Evolutionary conservation across 805 yeast species (phyloP), one percentile per base, ranked within the genome.

Genomic region (Starmerella riodocensis): DNA sequence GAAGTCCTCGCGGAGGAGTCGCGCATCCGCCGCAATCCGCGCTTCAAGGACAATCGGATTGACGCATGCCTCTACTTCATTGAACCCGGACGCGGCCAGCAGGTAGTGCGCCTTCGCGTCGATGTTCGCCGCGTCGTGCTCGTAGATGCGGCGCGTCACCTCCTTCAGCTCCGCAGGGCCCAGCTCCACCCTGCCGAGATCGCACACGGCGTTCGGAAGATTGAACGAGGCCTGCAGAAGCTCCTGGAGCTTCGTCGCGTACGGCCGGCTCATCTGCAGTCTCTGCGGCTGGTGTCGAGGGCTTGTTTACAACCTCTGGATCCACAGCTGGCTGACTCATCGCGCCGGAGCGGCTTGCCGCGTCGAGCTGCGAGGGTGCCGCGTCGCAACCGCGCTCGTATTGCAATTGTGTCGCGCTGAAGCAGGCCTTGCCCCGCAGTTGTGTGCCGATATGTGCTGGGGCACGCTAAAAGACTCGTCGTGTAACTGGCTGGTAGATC

Each of bases 11-110:
- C 73, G 5, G 88, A 81, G 54, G 93, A 81, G 57, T 69, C 78
- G 12, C 69, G 83, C 43, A 78, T 82, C 48, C 67, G 73, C 46
- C 71, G 93, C 59, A 74, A 78, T 58, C 77, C 84, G 14, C 65
- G 76, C 38, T 75, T 74, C 52, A 67, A 66, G 35, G 93, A 81
- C 59, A 72, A 74, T 22, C 66, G 91, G 45, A 80, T 82, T 26
- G 91, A 81, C 54, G 83, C 69, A 19, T 73, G 86, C 52, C 59
- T 85, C 40, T 85, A 83, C 94, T 36, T 88, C 77, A 30, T 82
- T 75, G 37, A 85, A 71, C 1, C 96, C 96, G 53, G 88, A 78
- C 1, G 86, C 81, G 5, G 95, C 94, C 32, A 88, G 64, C 29
- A 91, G 63, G 57, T 91, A 91, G 55, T 91, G 97, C 37, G 67